phyloP scores from a whole-genome alignment of 2,329 filamentous ascomycete genomes.

The Penicillium sp. region DNA sequence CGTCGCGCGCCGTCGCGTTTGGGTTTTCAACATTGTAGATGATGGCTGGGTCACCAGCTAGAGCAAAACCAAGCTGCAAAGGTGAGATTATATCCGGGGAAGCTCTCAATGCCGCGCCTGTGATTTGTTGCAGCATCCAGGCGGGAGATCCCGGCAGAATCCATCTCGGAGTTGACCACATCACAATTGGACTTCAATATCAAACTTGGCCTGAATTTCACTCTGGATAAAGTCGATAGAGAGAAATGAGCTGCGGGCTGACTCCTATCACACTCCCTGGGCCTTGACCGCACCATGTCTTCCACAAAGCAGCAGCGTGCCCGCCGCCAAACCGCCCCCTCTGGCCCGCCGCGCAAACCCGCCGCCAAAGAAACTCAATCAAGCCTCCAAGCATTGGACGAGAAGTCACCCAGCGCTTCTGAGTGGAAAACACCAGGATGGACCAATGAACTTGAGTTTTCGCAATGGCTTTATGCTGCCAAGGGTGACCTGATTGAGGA shows the following conservation, averaged over 20 bases:
- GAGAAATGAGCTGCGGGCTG: conserved; percentile 11
- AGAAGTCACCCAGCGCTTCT: conserved; percentile 1
- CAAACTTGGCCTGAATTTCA: neutral
- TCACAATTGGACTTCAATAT: conserved; percentile 13
- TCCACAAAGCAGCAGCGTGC: conserved; percentile 35
- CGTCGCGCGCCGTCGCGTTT: conserved; percentile 27
- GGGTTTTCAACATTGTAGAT: conserved; percentile 30
- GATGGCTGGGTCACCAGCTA: conserved; percentile 4
- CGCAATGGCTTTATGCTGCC: conserved; percentile 58
- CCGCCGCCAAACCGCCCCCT: conserved; percentile 40
- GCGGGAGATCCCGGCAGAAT: conserved; percentile 40
- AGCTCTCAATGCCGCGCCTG: conserved; percentile 11
- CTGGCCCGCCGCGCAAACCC: conserved; percentile 33
- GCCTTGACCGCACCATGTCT: conserved; percentile 22
- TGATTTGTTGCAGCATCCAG: conserved; percentile 30
- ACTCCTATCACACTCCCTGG: neutral
- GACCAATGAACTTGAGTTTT: conserved; percentile 59
- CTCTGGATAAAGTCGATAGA: neutral
- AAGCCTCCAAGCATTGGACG: conserved; percentile 18
- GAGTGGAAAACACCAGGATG: conserved; percentile 17
- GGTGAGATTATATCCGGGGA: conserved; percentile 13
- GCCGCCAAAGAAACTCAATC: conserved; percentile 22
- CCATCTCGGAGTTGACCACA: conserved; percentile 27
- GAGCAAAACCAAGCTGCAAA: conserved; percentile 2
- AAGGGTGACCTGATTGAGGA: conserved; percentile 72